Evolutionary conservation across 192 early-diverging fungal species (phyloP), one percentile per base, ranked within the genome.

Genomic region (Phlyctochytrium bullatum): DNA sequence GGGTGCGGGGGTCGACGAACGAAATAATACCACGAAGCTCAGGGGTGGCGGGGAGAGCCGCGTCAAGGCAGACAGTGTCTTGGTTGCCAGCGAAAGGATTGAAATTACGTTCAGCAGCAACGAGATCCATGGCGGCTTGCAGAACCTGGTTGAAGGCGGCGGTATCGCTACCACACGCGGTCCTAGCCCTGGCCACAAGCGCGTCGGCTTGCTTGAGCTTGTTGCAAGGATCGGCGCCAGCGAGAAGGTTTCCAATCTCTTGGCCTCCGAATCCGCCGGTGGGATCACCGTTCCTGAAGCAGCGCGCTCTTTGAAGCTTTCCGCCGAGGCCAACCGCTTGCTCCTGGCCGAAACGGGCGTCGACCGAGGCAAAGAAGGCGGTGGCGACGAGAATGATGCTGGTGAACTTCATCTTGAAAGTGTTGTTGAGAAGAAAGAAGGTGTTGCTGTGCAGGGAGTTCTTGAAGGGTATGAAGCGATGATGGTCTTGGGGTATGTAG

Each of bases 271-370:
- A 68, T 3, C 66, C 66, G 33, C 29, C 51, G 6, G 66, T 58
- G 16, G 52, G 25, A 52, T 66, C 52, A 47, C 36, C 36, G 50
- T 66, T 66, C 2, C 58, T 58, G 33, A 52, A 32, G 33, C 66
- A 68, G 29, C 66, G 58, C 1, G 66, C 66, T 1, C 34, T 52
- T 52, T 52, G 36, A 36, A 68, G 28, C 58, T 68, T 68, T 67
- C 17, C 61, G 6, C 31, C 34, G 14, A 61, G 54, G 2, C 31
- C 23, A 4, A 50, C 66, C 14, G 20, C 28, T 36, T 68, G 66
- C 34, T 68, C 66, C 34, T 68, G 32, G 20, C 66, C 66, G 35
- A 68, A 68, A 30, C 66, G 66, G 28, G 62, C 12, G 6, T 57
- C 27, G 6, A 35, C 29, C 20, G 50, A 57, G 25, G 53, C 64